Conservation (phyloP, 2,329 filamentous ascomycete species). For the Metarhizium rileyi region DNA sequence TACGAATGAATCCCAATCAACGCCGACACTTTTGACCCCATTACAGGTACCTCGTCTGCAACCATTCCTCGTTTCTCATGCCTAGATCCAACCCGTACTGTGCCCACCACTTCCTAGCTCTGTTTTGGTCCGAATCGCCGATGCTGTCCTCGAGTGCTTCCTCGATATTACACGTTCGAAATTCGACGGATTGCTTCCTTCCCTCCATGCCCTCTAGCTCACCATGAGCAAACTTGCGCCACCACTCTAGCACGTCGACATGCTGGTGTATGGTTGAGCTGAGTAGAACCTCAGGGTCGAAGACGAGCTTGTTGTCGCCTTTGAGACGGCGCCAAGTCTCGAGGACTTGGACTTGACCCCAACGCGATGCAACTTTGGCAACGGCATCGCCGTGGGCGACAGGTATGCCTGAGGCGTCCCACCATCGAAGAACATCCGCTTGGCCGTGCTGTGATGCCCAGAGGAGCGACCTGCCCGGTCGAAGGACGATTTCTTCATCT, state of each 20-base stretch:
- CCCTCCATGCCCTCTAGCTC: conserved; percentile 45
- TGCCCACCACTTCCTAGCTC: conserved; percentile 80
- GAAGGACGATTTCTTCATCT: conserved; percentile 51
- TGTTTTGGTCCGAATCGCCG: conserved; percentile 49
- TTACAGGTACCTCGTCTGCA: conserved; percentile 66
- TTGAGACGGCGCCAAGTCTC: conserved; percentile 70
- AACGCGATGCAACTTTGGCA: conserved; percentile 72
- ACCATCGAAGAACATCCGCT: conserved; percentile 72
- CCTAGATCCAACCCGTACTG: conserved; percentile 73
- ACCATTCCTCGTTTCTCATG: conserved; percentile 79
- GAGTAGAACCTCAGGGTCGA: conserved; percentile 74
- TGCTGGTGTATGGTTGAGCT: conserved; percentile 83
- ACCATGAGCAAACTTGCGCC: conserved; percentile 59
- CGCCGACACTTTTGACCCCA: not conserved
- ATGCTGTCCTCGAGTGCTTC: conserved; percentile 87
- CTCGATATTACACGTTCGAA: conserved; percentile 91
- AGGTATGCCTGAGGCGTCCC: conserved; percentile 72
- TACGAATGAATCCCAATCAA: too few species aligned
- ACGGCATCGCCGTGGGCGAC: conserved; percentile 74
- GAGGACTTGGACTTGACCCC: conserved; percentile 75
- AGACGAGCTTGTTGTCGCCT: conserved; percentile 56
- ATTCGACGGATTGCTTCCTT: conserved; percentile 64
- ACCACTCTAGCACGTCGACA: conserved; percentile 82
- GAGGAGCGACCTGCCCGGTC: conserved; percentile 76
- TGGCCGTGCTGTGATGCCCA: conserved; percentile 77